Evolutionary conservation across 177 flowering plant genomes (phyloP).

Genomic region (Vitis hybrid): DNA sequence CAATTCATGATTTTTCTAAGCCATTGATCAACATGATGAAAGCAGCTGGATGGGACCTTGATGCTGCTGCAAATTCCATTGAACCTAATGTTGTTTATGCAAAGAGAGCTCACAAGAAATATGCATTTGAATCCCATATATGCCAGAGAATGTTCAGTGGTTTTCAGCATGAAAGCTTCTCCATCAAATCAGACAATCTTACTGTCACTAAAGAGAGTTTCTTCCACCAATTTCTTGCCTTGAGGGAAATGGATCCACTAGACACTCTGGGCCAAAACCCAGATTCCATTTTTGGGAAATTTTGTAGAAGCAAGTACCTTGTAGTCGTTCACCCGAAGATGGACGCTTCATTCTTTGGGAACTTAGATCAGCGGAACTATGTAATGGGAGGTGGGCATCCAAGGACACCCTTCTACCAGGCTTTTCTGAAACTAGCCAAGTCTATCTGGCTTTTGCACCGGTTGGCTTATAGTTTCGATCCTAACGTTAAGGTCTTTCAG

Average conservation of each 20-base stretch:
- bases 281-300: constrained; percentile 77
- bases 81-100: constrained; percentile 74
- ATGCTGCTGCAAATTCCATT: constrained; percentile 85
- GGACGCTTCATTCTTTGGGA: constrained; percentile 94
- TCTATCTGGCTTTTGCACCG: constrained; percentile 88
- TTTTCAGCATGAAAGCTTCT: constrained; percentile 74
- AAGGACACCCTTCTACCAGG: constrained; percentile 88
- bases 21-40: constrained; percentile 98
- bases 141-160: constrained; percentile 90
- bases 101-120: constrained; percentile 91
- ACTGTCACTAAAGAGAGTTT: constrained; percentile 54
- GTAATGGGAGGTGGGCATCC: constrained; percentile 85
- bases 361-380: constrained; percentile 79
- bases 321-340: constrained; percentile 77
- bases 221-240: constrained; percentile 75
- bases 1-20: constrained; percentile 91
- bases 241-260: constrained; percentile 75
- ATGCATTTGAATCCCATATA: constrained; percentile 88
- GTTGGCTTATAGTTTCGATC: constrained; percentile 79
- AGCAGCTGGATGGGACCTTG: constrained; percentile 99
- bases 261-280: constrained; percentile 80
- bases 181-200: constrained; percentile 44
- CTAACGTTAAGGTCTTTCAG: constrained; percentile 70
- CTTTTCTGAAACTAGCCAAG: constrained; percentile 85
- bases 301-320: constrained; percentile 80